Base-by-base conservation (phyloP, 352 stramenopile species). In the Phytophthora pistaciae region DNA sequence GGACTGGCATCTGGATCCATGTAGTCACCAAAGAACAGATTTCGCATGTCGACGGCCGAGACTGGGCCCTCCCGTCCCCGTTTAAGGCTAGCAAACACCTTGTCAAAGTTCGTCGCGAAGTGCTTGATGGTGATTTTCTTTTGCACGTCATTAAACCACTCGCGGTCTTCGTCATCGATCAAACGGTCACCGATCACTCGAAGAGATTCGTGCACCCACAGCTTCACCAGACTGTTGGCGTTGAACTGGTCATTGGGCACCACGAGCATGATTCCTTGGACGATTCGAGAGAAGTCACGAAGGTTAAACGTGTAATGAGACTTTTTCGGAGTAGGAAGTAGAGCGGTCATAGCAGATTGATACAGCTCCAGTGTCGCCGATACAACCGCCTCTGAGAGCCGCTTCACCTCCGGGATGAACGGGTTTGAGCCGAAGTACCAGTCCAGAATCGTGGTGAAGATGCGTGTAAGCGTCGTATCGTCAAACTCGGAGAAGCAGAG, bases 221-320 rank as follows among this genome's bases (percentile, higher is more conserved):
- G 77, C 57, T 97, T 96, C 10, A 97, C 90, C 20, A 98, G 80
- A 20, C 72, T 87, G 11, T 82, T 93, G 9, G 91, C 84, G 3
- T 80, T 86, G 38, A 98, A 98, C 33, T 83, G 63, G 13, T 98
- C 92, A 38, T 78, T 94, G 1, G 91, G 79, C 5, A 88, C 82
- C 4, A 98, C 89, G 14, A 99, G 79, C 81, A 98, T 95, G 27
- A 98, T 92, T 29, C 96, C 95, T 63, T 98, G 95, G 7, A 99
- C 88, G 38, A 99, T 94, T 50, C 95, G 80, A 36, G 88, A 93
- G 60, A 99, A 98, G 70, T 99, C 96, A 6, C 96, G 87, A 56
- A 99, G 66, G 54, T 99, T 99, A 77, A 99, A 99, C 16, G 95
- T 98, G 79, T 99, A 99, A 79, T 99, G 96, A 16, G 89, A 97